These are phyloP conservation scores for Colletotrichum sp. DNA, from an alignment of 2,329 filamentous ascomycete genomes.

Conservation along the genomic window DNA sequence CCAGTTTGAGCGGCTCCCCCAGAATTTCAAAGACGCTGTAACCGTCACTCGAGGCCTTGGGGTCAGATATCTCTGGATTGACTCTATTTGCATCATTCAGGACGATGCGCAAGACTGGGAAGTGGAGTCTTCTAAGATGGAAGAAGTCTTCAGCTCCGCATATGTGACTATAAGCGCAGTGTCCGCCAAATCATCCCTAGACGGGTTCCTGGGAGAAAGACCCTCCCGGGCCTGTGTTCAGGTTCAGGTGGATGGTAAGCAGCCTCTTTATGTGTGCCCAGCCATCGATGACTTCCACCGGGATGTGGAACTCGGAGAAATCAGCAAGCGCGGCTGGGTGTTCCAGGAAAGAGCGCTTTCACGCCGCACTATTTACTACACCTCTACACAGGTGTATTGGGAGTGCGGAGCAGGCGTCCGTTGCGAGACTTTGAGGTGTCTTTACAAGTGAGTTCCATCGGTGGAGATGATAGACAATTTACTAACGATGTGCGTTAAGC, in stretches of 20 bases:
- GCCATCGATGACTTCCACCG: conserved; percentile 36
- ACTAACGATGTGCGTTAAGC: background rate
- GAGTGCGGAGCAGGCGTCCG: conserved; percentile 40
- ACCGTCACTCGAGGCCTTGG: conserved; percentile 16
- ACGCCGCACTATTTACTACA: conserved; percentile 41
- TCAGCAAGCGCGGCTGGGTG: conserved; percentile 43
- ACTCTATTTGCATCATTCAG: conserved; percentile 25
- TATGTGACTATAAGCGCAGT: conserved; percentile 2
- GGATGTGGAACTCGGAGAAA: conserved; percentile 32
- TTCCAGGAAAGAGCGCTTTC: conserved; percentile 43
- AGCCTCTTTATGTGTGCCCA: conserved; percentile 29
- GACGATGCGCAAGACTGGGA: conserved; percentile 23
- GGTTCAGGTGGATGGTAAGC: background rate
- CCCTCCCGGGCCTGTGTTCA: background rate
- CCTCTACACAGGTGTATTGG: conserved; percentile 39
- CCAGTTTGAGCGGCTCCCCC: background rate
- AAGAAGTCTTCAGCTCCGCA: conserved; percentile 2
- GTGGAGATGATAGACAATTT: background rate
- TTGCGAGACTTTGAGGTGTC: conserved; percentile 36
- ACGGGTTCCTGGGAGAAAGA: background rate
- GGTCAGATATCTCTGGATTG: conserved; percentile 25
- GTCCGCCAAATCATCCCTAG: background rate
- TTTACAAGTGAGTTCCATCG: conserved; percentile 35
- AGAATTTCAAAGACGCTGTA: conserved; percentile 22
- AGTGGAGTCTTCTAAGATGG: conserved; percentile 17